These are phyloP conservation scores for Mallotus repandus DNA, from an alignment of 441 rosid species.

Conservation along the genomic window DNA sequence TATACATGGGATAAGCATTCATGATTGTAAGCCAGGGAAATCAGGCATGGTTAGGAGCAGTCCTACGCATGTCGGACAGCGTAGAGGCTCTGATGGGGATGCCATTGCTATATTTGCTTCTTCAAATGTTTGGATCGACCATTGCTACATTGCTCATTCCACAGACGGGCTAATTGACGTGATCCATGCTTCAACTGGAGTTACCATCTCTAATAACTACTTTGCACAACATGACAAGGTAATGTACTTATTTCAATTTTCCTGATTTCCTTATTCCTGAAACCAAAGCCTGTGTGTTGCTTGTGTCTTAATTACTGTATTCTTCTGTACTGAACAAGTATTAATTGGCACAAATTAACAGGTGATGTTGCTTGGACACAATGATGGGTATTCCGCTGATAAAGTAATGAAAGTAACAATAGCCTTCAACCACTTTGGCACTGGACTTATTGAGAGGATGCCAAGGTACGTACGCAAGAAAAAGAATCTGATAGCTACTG, in stretches of 20 bases:
- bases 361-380: conserved; percentile 81
- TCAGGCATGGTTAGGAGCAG: conserved; percentile 73
- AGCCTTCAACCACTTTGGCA: conserved; percentile 66
- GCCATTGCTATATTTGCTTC: conserved; percentile 74
- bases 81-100: conserved; percentile 79
- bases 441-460: conserved; percentile 74
- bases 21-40: conserved; percentile 71
- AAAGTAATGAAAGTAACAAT: conserved; percentile 66
- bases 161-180: conserved; percentile 92
- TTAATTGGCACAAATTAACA: conserved; percentile 21
- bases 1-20: conserved; percentile 75
- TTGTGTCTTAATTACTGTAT: not conserved
- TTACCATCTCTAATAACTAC: conserved; percentile 82
- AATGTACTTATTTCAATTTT: not conserved
- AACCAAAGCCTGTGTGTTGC: too few relatives aligned
- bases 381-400: conserved; percentile 49
- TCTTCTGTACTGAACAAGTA: not conserved
- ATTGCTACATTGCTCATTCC: conserved; percentile 71
- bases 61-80: conserved; percentile 62
- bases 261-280: not conserved
- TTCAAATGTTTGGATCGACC: conserved; percentile 84
- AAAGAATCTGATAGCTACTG: too few relatives aligned
- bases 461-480: conserved; percentile 46
- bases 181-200: conserved; percentile 78
- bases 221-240: conserved; percentile 81